Evolutionary conservation across 495 filamentous ascomycete genomes (phyloP).

Genomic region (Aspergillus heteromorphus): DNA sequence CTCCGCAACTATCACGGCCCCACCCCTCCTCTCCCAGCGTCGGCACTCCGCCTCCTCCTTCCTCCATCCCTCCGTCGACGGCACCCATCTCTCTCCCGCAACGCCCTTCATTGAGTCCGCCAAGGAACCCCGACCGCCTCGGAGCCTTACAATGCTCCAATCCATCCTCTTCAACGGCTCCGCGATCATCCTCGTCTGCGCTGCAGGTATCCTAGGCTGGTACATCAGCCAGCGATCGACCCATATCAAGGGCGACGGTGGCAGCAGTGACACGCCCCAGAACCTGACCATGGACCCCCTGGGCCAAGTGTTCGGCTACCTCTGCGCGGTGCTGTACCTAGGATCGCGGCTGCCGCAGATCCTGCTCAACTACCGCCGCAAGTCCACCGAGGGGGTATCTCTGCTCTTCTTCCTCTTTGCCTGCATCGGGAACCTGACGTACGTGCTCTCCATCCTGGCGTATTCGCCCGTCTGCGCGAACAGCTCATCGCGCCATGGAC

Average conservation of each 20-base stretch:
- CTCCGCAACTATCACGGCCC: constrained; percentile 3
- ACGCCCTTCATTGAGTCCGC: constrained; percentile 58
- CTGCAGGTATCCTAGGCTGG: constrained; percentile 81
- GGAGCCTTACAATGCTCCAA: constrained; percentile 47
- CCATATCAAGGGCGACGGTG: constrained; percentile 19
- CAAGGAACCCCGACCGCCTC: constrained; percentile 21
- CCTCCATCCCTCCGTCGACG: constrained; percentile 39
- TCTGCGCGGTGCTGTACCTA: constrained; percentile 83
- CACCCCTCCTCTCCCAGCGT: constrained; percentile 11
- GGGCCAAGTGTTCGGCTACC: constrained; percentile 82
- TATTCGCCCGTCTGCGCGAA: constrained; percentile 60
- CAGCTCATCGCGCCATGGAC: constrained; percentile 4
- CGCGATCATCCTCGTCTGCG: constrained; percentile 71
- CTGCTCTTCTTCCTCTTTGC: constrained; percentile 96
- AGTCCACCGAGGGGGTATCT: constrained; percentile 84
- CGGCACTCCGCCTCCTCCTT: constrained; percentile 31
- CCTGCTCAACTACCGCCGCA: constrained; percentile 81
- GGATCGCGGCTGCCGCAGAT: constrained; percentile 84
- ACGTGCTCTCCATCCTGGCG: constrained; percentile 85
- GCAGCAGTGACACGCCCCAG: constrained; percentile 5
- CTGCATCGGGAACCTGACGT: constrained; percentile 89
- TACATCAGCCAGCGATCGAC: constrained; percentile 51
- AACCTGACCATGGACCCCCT: constrained; percentile 59
- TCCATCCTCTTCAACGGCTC: constrained; percentile 63
- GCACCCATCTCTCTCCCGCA: constrained; percentile 73